Conservation (phyloP, 2,329 filamentous ascomycete species). For the Calonectria honghensis region DNA sequence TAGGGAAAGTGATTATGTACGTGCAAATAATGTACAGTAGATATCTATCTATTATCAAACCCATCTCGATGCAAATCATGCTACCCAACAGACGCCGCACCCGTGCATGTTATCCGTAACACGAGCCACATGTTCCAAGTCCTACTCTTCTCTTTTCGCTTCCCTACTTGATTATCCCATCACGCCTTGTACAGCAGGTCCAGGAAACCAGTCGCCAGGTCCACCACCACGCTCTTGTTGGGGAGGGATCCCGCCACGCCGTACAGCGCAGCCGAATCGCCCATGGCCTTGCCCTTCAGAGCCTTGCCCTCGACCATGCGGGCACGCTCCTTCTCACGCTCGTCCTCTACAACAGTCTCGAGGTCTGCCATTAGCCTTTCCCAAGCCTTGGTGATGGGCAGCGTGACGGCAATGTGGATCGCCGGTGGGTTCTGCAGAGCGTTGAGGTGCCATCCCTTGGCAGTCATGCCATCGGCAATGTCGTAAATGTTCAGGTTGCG, state of each 20-base stretch:
- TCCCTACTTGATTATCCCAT: slow-evolving; percentile 42
- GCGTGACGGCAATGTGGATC: slow-evolving; percentile 94
- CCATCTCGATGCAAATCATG: slow-evolving; percentile 12
- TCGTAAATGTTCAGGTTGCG: slow-evolving; percentile 94
- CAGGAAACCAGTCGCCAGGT: slow-evolving; percentile 92
- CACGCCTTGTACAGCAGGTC: slow-evolving; percentile 94
- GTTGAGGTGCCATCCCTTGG: slow-evolving; percentile 95
- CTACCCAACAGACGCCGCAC: slow-evolving; percentile 29
- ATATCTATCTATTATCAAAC: slow-evolving; percentile 16
- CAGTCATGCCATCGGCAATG: slow-evolving; percentile 90
- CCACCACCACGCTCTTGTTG: slow-evolving; percentile 95
- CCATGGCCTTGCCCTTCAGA: slow-evolving; percentile 79
- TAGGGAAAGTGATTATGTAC: not conserved
- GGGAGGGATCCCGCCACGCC: slow-evolving; percentile 96
- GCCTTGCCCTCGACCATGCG: slow-evolving; percentile 81
- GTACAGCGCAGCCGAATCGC: slow-evolving; percentile 91
- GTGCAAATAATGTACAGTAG: slow-evolving; percentile 25
- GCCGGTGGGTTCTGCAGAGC: slow-evolving; percentile 93
- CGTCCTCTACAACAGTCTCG: slow-evolving; percentile 79
- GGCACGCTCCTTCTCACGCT: slow-evolving; percentile 87
- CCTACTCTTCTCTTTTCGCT: slow-evolving; percentile 20
- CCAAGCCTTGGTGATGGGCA: slow-evolving; percentile 88
- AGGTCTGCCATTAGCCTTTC: slow-evolving; percentile 86
- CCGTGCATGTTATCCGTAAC: slow-evolving; percentile 24
- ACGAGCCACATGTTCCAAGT: slow-evolving; percentile 28